Evolutionary conservation across 2,329 filamentous ascomycete genomes (phyloP).

Genomic region (Sclerotinia spermophila): DNA sequence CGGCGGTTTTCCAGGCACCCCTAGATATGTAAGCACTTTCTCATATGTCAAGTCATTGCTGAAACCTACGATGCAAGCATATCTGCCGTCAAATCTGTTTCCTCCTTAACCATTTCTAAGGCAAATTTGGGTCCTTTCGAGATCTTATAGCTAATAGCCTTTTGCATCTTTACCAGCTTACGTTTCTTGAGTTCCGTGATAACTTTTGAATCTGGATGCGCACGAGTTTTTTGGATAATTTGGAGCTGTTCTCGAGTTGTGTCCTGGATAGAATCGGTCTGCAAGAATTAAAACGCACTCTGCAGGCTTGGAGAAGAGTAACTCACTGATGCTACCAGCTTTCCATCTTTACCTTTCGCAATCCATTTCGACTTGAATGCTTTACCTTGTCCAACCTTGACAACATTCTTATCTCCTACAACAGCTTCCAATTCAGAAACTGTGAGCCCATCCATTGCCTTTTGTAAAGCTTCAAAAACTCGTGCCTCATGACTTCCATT

Average conservation of each 20-base stretch:
- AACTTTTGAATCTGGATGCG: conserved; percentile 69
- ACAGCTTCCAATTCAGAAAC: conserved; percentile 67
- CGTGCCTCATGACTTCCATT: conserved; percentile 80
- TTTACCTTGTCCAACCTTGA: conserved; percentile 88
- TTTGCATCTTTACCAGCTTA: conserved; percentile 80
- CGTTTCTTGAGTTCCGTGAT: conserved; percentile 84
- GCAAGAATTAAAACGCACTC: conserved; percentile 21
- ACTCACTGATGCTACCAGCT: conserved; percentile 51
- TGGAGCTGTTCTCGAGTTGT: conserved; percentile 72
- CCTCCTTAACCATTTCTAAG: conserved; percentile 83
- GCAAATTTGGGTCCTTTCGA: conserved; percentile 85
- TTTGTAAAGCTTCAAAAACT: conserved; percentile 70
- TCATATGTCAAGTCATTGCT: conserved; percentile 14
- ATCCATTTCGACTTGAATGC: conserved; percentile 83
- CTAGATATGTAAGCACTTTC: conserved; percentile 36
- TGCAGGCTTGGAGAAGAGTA: background rate
- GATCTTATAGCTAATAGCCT: conserved; percentile 80
- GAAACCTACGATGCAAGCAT: conserved; percentile 65
- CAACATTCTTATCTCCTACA: conserved; percentile 69
- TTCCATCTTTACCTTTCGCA: conserved; percentile 55
- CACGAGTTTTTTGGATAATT: conserved; percentile 65
- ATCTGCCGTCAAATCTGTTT: conserved; percentile 90
- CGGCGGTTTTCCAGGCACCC: conserved; percentile 87
- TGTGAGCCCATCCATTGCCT: conserved; percentile 74
- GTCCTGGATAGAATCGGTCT: conserved; percentile 73